Evolutionary conservation across 192 early-diverging fungal species (phyloP).

Genomic region (Rhizophlyctis rosea): DNA sequence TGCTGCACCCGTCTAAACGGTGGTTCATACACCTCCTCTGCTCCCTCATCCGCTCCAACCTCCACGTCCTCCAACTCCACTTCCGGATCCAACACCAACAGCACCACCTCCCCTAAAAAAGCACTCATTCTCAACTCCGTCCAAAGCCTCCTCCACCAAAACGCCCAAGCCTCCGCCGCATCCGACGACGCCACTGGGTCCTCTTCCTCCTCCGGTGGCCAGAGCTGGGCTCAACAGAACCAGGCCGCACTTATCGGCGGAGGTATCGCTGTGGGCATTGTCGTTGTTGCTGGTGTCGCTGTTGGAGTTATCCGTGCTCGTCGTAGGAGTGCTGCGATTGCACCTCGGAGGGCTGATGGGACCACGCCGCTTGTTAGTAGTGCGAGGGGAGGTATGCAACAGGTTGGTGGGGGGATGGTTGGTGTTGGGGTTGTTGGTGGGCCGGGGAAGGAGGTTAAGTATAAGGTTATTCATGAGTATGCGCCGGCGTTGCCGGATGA

Average conservation of each 20-base stretch:
- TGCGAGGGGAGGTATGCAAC: neutral
- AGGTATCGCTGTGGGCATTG: slow-evolving; percentile 6
- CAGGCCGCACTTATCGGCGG: slow-evolving; percentile 25
- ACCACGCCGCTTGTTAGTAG: neutral
- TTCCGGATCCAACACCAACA: neutral
- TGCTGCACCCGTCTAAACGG: slow-evolving; percentile 25
- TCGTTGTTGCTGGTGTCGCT: slow-evolving; percentile 16
- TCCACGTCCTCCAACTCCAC: neutral
- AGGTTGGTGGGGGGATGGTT: neutral
- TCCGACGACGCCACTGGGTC: neutral
- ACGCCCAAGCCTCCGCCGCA: neutral
- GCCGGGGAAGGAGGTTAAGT: neutral
- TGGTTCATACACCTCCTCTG: neutral
- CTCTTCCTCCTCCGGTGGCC: neutral
- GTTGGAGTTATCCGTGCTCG: slow-evolving; percentile 11
- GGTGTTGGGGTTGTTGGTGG: neutral
- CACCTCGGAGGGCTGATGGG: neutral
- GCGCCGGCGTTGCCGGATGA: slow-evolving; percentile 27
- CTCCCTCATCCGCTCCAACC: neutral
- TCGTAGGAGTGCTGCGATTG: neutral
- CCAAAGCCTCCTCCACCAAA: neutral
- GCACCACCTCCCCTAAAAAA: no score
- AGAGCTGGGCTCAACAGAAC: slow-evolving; percentile 6
- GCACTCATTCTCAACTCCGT: no score
- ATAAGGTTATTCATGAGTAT: slow-evolving; percentile 28